phyloP scores from a whole-genome alignment of 768 basidiomycete species.

The Agaricus subrufescens region DNA sequence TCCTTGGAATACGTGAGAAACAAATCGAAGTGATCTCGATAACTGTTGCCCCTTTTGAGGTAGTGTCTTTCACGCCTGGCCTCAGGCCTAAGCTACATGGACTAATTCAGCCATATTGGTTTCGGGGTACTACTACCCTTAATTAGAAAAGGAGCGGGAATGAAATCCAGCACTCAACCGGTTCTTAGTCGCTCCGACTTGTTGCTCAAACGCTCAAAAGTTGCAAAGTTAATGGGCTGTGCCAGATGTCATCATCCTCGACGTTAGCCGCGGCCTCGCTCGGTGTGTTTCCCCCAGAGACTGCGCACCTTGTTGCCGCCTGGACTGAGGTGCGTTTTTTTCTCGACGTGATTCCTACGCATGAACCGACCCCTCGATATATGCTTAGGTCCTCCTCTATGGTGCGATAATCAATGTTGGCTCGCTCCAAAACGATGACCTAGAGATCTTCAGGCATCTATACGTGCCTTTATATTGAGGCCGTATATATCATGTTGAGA shows the following conservation, averaged over 20 bases:
- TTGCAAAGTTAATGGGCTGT: slow-evolving; percentile 4
- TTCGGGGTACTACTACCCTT: background rate
- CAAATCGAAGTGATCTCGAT: no score
- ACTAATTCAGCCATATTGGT: background rate
- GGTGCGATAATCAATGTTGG: background rate
- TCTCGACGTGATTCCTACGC: background rate
- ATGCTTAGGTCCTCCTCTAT: slow-evolving; percentile 5
- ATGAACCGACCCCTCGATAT: background rate
- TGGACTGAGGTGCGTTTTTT: slow-evolving; percentile 14
- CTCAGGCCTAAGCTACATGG: no score
- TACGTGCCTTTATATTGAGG: slow-evolving; percentile 15
- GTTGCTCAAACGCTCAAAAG: background rate
- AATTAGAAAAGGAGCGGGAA: slow-evolving; percentile 6
- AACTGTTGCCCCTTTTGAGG: no score
- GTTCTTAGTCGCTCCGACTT: background rate
- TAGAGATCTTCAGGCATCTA: slow-evolving; percentile 12
- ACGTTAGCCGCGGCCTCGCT: background rate
- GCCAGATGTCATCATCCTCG: background rate
- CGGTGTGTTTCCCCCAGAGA: slow-evolving; percentile 2
- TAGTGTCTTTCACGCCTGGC: no score
- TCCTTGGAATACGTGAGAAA: no score
- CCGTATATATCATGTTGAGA: slow-evolving; percentile 15
- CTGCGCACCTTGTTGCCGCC: slow-evolving; percentile 12
- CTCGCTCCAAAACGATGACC: background rate
- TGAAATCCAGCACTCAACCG: background rate